phyloP scores from a whole-genome alignment of 2,329 filamentous ascomycete genomes.

The Hortaea sp. region DNA sequence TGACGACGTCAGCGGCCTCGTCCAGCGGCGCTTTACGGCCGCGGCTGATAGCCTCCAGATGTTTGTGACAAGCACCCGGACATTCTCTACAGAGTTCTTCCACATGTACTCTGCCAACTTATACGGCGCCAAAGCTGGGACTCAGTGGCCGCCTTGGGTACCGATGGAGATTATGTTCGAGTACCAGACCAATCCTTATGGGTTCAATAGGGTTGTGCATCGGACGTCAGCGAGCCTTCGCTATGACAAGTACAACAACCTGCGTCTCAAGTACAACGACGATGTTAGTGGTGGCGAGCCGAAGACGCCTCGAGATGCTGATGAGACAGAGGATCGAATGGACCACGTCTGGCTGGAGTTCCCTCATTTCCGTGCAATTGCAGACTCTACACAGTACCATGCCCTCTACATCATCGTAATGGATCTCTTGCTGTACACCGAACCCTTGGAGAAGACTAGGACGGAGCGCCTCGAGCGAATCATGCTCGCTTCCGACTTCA shows the following conservation, averaged over 20 bases:
- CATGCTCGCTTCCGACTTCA: constrained; percentile 97
- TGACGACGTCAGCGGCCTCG: constrained; percentile 87
- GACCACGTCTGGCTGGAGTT: constrained; percentile 97
- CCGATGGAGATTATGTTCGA: constrained; percentile 98
- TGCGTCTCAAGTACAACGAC: constrained; percentile 94
- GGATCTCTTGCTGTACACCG: constrained; percentile 89
- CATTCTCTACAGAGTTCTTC: constrained; percentile 71
- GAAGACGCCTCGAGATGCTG: constrained; percentile 30
- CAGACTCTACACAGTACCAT: constrained; percentile 95
- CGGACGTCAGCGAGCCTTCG: constrained; percentile 89
- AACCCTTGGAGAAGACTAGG: constrained; percentile 93
- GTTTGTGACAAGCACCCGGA: constrained; percentile 91
- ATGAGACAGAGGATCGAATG: constrained; percentile 58
- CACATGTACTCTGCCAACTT: constrained; percentile 91
- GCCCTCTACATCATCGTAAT: constrained; percentile 96
- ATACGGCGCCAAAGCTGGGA: constrained; percentile 75
- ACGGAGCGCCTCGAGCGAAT: constrained; percentile 95
- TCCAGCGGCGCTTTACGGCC: constrained; percentile 86
- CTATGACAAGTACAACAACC: constrained; percentile 96
- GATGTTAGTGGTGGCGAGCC: constrained; percentile 60
- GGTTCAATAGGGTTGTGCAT: constrained; percentile 95
- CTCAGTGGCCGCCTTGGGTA: constrained; percentile 95
- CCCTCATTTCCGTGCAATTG: constrained; percentile 84
- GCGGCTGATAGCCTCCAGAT: constrained; percentile 98
- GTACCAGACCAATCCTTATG: constrained; percentile 84